Evolutionary conservation across 805 yeast genomes (phyloP), one percentile per base, ranked within the genome.

Genomic region (Wickerhamiella allomyrinae): DNA sequence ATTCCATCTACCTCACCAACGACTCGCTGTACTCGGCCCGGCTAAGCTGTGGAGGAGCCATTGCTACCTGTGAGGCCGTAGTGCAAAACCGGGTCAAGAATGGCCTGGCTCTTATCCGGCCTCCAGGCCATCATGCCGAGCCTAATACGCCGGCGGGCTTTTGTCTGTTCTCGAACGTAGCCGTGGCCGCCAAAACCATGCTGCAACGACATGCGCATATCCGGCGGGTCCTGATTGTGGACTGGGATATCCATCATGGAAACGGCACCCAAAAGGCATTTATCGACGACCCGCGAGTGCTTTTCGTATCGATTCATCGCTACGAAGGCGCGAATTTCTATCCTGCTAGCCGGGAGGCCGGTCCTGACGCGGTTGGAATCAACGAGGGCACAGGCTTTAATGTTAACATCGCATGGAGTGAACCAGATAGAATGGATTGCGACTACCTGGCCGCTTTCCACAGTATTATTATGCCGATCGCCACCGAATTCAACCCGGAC

Each of bases 41-140:
- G 58, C 68, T 93, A 33, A 79, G 94, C 31, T 89, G 96, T 58
- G 99, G 99, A 43, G 97, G 98, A 29, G 79, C 94, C 23, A 91
- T 91, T 40, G 97, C 91, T 60, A 94, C 95, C 1, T 87, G 97
- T 59, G 75, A 76, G 49, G 94, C 97, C 0, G 97, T 91, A 17
- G 81, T 91, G 8, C 96, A 87, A 57, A 94, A 95, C 2, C 66
- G 71, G 43, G 97, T 89, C 23, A 85, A 85, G 56, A 91, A 91
- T 57, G 78, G 96, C 0, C 57, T 91, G 39, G 99, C 98, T 0
- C 83, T 91, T 7, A 95, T 91, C 13, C 74, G 99, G 50, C 99
- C 99, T 1, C 99, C 99, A 0, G 99, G 99, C 6, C 99, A 91
- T 64, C 99, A 91, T 57, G 97, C 98, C 1, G 99, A 93, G 57